Evolutionary conservation across 2,329 filamentous ascomycete genomes (phyloP).

Genomic region (Neonectria ditissima): DNA sequence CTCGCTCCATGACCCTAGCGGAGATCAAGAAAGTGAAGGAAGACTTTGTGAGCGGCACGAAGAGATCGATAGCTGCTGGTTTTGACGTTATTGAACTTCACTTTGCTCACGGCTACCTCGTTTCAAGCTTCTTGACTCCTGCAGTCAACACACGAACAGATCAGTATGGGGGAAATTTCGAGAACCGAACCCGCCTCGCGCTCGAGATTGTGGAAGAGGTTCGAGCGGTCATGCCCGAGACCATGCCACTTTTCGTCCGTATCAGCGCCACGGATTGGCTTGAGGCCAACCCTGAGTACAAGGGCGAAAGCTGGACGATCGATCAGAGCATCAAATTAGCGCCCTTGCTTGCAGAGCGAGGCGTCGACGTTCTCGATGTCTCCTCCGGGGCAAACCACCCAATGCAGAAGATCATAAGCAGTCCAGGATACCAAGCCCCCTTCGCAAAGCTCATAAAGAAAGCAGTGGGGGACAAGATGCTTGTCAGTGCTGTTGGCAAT

Average conservation of each 20-base stretch:
- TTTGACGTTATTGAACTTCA: conserved; percentile 80
- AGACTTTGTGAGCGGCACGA: conserved; percentile 66
- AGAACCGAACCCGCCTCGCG: conserved; percentile 76
- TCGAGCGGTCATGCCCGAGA: conserved; percentile 71
- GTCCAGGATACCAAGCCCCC: conserved; percentile 76
- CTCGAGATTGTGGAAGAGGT: conserved; percentile 75
- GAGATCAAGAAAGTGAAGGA: conserved; percentile 75
- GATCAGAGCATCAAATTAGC: conserved; percentile 75
- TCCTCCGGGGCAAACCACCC: conserved; percentile 75
- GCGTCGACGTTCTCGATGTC: conserved; percentile 82
- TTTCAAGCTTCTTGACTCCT: conserved; percentile 77
- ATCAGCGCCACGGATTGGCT: conserved; percentile 84
- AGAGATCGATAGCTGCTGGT: conserved; percentile 71
- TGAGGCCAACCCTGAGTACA: conserved; percentile 66
- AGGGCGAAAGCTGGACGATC: conserved; percentile 73
- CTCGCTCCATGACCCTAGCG: conserved; percentile 72
- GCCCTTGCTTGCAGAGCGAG: conserved; percentile 69
- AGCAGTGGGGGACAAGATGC: conserved; percentile 70
- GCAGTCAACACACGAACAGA: conserved; percentile 77
- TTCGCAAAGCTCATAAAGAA: conserved; percentile 79
- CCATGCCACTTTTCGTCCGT: conserved; percentile 79
- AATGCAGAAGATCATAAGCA: conserved; percentile 66
- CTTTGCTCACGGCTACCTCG: conserved; percentile 81
- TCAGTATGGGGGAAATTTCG: conserved; percentile 75
- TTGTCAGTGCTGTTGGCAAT: conserved; percentile 61